These are phyloP conservation scores for Yueomyces sinensis DNA, from an alignment of 805 yeast species.

Conservation along the genomic window DNA sequence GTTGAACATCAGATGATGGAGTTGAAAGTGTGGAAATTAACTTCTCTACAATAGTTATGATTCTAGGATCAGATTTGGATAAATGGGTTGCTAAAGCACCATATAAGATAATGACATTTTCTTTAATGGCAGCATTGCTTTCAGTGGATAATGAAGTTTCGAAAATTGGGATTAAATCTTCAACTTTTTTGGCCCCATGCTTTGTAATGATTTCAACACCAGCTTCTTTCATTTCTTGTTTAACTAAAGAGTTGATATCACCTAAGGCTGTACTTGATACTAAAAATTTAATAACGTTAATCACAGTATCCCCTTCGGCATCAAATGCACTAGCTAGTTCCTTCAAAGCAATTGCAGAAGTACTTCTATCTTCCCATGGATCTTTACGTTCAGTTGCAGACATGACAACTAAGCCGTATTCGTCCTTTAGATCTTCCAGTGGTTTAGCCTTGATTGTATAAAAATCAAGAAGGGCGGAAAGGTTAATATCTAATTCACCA, in stretches of 20 bases:
- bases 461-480: conserved; percentile 37
- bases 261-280: conserved; percentile 55
- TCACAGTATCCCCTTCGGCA: conserved; percentile 27
- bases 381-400: conserved; percentile 51
- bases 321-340: conserved; percentile 38
- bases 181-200: conserved; percentile 59
- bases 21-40: conserved; percentile 65
- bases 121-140: conserved; percentile 40
- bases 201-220: conserved; percentile 58
- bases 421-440: conserved; percentile 65
- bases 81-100: conserved; percentile 88
- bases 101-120: conserved; percentile 72
- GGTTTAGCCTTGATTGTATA: conserved; percentile 53
- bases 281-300: conserved; percentile 46
- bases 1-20: conserved; percentile 83
- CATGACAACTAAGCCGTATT: conserved; percentile 64
- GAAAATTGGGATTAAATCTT: conserved; percentile 65
- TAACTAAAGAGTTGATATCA: conserved; percentile 58
- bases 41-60: conserved; percentile 51
- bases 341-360: conserved; percentile 57
- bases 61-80: conserved; percentile 48
- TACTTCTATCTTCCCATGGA: conserved; percentile 75
- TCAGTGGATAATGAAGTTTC: conserved; percentile 41
- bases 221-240: conserved; percentile 80
- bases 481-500: conserved; percentile 21